Evolutionary conservation across 2,329 filamentous ascomycete genomes (phyloP).

Genomic region (Sclerotinia minor): DNA sequence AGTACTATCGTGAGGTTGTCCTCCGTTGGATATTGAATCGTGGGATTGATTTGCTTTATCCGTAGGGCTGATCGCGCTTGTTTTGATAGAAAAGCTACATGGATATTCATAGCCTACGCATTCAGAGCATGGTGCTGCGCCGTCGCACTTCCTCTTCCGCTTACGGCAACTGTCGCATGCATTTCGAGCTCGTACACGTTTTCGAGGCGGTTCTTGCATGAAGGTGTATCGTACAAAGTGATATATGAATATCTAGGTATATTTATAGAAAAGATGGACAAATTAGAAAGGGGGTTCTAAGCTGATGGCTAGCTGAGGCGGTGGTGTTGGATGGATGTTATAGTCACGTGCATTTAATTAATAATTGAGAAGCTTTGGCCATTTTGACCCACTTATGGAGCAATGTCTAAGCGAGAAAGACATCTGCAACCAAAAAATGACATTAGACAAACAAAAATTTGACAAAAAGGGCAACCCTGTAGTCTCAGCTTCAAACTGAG

Average conservation of each 20-base stretch:
- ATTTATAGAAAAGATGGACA: not conserved
- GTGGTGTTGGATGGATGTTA: not conserved
- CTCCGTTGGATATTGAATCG: not conserved
- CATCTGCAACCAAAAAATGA: not conserved
- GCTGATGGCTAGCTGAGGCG: not conserved
- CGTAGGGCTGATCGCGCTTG: not conserved
- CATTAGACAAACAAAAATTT: not conserved
- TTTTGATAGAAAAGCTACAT: slow-evolving; percentile 27
- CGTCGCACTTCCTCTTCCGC: slow-evolving; percentile 37
- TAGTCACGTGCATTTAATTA: not conserved
- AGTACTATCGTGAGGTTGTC: not conserved
- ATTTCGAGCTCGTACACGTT: slow-evolving; percentile 27
- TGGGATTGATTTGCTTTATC: slow-evolving; percentile 14
- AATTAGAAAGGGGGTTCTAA: not conserved
- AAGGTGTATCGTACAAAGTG: not conserved
- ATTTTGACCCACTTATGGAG: no score
- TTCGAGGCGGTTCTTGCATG: slow-evolving; percentile 19
- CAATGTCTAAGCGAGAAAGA: not conserved
- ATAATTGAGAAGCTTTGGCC: not conserved
- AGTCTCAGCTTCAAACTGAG: slow-evolving; percentile 13
- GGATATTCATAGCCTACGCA: slow-evolving; percentile 34
- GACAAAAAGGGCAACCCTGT: not conserved
- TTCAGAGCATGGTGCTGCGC: slow-evolving; percentile 30
- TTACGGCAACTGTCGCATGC: slow-evolving; percentile 35
- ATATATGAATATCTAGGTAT: not conserved